These are phyloP conservation scores for Pisolithus orientalis DNA, from an alignment of 768 basidiomycete species.

Conservation along the genomic window DNA sequence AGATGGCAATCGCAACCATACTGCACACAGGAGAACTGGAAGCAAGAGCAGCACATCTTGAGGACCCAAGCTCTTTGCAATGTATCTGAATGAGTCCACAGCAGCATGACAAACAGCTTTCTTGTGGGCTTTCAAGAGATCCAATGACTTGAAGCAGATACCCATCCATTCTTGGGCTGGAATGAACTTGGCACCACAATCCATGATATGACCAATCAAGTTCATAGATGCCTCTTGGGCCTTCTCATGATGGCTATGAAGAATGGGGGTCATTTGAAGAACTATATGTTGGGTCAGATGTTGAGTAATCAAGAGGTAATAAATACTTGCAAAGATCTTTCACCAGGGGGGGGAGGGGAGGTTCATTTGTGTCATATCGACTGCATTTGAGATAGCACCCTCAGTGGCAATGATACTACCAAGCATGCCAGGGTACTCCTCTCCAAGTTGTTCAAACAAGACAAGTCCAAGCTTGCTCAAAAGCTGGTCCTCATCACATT, in stretches of 20 bases:
- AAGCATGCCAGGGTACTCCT: slow-evolving; percentile 98
- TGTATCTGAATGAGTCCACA: slow-evolving; percentile 99
- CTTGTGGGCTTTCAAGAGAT: slow-evolving; percentile 97
- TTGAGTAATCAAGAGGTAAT: not conserved
- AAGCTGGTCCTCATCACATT: slow-evolving; percentile 94
- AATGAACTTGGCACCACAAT: slow-evolving; percentile 98
- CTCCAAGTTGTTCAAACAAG: slow-evolving; percentile 96
- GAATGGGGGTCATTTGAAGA: slow-evolving; percentile 99
- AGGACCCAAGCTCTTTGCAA: slow-evolving; percentile 98
- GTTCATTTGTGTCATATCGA: slow-evolving; percentile 99
- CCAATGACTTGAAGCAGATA: slow-evolving; percentile 96
- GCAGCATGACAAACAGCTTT: slow-evolving; percentile 98
- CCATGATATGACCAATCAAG: slow-evolving; percentile 98
- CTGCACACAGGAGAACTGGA: slow-evolving; percentile 90
- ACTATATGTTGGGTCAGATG: slow-evolving; percentile 42
- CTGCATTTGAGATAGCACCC: slow-evolving; percentile 97
- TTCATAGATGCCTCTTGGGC: slow-evolving; percentile 99
- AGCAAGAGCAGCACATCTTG: slow-evolving; percentile 72
- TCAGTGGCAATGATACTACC: slow-evolving; percentile 99
- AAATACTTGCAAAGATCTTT: slow-evolving; percentile 88
- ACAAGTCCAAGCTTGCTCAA: slow-evolving; percentile 95
- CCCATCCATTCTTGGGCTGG: slow-evolving; percentile 99
- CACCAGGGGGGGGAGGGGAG: slow-evolving; percentile 80
- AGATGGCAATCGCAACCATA: slow-evolving; percentile 93
- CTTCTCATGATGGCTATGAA: slow-evolving; percentile 98